Evolutionary conservation across 2,329 filamentous ascomycete species (phyloP), one percentile per base, ranked within the genome.

Genomic region (Whalleya microplaca): DNA sequence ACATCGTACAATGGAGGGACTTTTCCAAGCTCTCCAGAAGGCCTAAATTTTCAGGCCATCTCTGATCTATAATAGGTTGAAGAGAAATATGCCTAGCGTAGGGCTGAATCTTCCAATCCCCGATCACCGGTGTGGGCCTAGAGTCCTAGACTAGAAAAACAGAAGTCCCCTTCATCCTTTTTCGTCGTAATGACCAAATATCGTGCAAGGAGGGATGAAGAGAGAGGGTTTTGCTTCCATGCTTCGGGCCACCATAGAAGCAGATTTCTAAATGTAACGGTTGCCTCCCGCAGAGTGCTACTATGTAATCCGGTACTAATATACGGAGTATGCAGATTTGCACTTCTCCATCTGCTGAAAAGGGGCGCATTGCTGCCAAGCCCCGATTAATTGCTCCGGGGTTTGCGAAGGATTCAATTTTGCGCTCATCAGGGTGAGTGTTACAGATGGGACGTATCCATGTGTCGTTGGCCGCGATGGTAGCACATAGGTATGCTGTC

Each of bases 71-170:
- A 6, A 43, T 42, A 21, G 29, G 44, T 29, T 40, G 45, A 21
- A 14, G 52, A 45, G 19, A 48, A 40, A 61, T 54, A 53, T 59
- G 59, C 59, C 59, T 61, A 58, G 52, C 52, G 56, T 61, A 61
- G 53, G 59, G 59, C 59, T 61, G 59, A 61, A 61, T 59, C 50
- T 48, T 47, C 19, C 29, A 42, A 46, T 49, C 32, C 23, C 48
- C 27, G 12, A 51, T 37, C 6, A 37, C 14, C 14, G 32, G 14
- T 37, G 32, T 37, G 32, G 32, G 14, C 32, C 32, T 37, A 37
- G 14, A 37, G 6, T 12, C 5, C 14, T 16, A 37, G 14, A 37
- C 32, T 14, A 8, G 32, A 12, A 8, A 12, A 14, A 16, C 32
- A 16, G 10, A 37, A 37, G 32, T 14, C 32, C 32, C 14, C 32